phyloP scores from a whole-genome alignment of 1,139 yeast species.

The Yamadazyma dushanensis region DNA sequence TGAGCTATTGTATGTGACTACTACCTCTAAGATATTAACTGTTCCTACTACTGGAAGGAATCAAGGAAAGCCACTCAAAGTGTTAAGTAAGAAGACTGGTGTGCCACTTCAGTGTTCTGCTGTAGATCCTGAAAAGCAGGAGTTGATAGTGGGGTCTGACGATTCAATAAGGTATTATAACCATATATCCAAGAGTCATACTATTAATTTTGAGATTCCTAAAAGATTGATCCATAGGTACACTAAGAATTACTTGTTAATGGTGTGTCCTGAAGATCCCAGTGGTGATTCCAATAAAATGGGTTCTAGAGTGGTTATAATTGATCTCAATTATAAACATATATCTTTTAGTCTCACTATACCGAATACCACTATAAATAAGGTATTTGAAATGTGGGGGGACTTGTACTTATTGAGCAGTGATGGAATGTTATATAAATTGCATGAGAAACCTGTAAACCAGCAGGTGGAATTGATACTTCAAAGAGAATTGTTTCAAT shows the following conservation, averaged over 20 bases:
- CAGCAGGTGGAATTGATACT: constrained; percentile 71
- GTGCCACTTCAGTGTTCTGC: constrained; percentile 70
- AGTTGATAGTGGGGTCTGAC: constrained; percentile 55
- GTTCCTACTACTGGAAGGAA: constrained; percentile 81
- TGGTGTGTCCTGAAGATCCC: constrained; percentile 50
- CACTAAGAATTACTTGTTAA: constrained; percentile 49
- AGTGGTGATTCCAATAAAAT: constrained; percentile 14
- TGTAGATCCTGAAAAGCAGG: constrained; percentile 33
- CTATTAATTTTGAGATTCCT: constrained; percentile 58
- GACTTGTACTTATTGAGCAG: constrained; percentile 62
- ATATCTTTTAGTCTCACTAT: constrained; percentile 70
- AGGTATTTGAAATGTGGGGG: constrained; percentile 53
- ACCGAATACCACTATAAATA: constrained; percentile 58
- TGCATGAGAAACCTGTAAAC: constrained; percentile 65
- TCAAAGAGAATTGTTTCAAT: constrained; percentile 67
- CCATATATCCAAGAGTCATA: constrained; percentile 54
- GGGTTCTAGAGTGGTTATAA: constrained; percentile 54
- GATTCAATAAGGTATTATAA: constrained; percentile 56
- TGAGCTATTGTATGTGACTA: constrained; percentile 53
- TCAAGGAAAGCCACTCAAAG: constrained; percentile 62
- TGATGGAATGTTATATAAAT: constrained; percentile 72
- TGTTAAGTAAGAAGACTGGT: constrained; percentile 65
- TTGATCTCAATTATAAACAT: constrained; percentile 70
- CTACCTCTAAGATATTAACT: constrained; percentile 69
- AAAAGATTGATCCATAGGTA: constrained; percentile 54